A percentile compares a stretch with the other conserved stretches of the same genome.
Evolutionary conservation across 129 eudicot species (phyloP).

Genomic region (Calendula officinalis): DNA sequence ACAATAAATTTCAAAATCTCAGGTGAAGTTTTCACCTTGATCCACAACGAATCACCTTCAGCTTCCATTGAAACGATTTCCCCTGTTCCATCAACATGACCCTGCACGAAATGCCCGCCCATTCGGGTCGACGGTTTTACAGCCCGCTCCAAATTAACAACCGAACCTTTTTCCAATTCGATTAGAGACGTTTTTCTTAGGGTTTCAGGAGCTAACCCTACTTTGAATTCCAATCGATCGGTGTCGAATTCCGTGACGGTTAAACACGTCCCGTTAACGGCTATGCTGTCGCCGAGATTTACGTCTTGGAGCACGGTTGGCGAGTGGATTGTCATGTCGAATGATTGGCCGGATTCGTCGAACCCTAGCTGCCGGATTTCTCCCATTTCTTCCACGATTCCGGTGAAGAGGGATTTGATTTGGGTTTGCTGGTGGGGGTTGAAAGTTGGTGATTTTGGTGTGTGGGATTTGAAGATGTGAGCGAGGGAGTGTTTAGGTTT

Average conservation of each 20-base stretch:
- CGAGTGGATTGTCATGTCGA: constrained; percentile 56
- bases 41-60: constrained; percentile 92
- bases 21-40: constrained; percentile 65
- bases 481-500: constrained; percentile 31
- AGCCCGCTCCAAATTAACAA: constrained; percentile 84
- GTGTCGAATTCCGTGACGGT: constrained; percentile 72
- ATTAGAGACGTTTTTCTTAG: constrained; percentile 61
- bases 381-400: constrained; percentile 91
- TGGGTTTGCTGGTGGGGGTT: constrained; percentile 18
- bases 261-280: constrained; percentile 86
- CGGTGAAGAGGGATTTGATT: constrained; percentile 65
- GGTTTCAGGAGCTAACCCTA: constrained; percentile 78
- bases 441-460: constrained; percentile 22
- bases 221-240: constrained; percentile 42
- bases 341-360: constrained; percentile 47
- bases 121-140: constrained; percentile 71
- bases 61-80: constrained; percentile 56
- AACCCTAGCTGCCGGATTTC: constrained; percentile 53
- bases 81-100: constrained; percentile 93
- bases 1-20: constrained; percentile 81
- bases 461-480: constrained; percentile 14
- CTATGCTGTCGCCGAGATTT: constrained; percentile 82
- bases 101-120: constrained; percentile 99
- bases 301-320: constrained; percentile 58
- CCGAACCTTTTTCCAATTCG: constrained; percentile 56